Percentiles rank a stretch among this genome's conserved stretches.
Evolutionary conservation across 306 rosid genomes (phyloP).

Genomic region (Benincasa hispida): DNA sequence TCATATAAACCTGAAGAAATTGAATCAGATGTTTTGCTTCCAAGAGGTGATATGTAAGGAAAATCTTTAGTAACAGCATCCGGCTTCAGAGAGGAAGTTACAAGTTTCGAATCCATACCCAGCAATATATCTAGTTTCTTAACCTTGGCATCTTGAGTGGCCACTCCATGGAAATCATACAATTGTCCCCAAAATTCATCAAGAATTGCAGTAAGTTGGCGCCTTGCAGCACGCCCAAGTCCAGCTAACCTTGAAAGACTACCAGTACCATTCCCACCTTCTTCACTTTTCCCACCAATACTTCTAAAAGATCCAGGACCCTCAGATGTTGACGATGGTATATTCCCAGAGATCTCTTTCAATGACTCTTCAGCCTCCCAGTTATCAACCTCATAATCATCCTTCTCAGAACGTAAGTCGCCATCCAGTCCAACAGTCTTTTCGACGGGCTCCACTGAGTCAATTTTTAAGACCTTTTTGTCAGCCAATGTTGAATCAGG

Average conservation of each 20-base stretch:
- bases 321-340: constrained; percentile 44
- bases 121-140: constrained; percentile 50
- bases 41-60: constrained; percentile 22
- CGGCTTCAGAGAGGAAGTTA: constrained; percentile 29
- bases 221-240: constrained; percentile 92
- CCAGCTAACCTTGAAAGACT: constrained; percentile 93
- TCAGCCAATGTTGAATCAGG: constrained; percentile 27
- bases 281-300: constrained; percentile 80
- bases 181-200: constrained; percentile 90
- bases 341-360: constrained; percentile 34
- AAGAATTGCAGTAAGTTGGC: constrained; percentile 64
- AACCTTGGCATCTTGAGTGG: constrained; percentile 50
- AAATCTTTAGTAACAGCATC: constrained; percentile 41
- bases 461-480: constrained; percentile 15
- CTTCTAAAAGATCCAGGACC: constrained; percentile 89
- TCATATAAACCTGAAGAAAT: constrained; percentile 38
- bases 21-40: constrained; percentile 42
- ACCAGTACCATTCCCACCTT: constrained; percentile 72
- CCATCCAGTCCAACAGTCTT: constrained; percentile 44
- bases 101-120: constrained; percentile 40
- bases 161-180: constrained; percentile 64
- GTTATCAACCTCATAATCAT: constrained; percentile 57
- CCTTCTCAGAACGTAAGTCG: constrained; percentile 41
- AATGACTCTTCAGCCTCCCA: constrained; percentile 71
- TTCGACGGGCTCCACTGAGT: constrained; percentile 29